Evolutionary conservation across 306 rosid species (phyloP).

Genomic region (Corylus americana): DNA sequence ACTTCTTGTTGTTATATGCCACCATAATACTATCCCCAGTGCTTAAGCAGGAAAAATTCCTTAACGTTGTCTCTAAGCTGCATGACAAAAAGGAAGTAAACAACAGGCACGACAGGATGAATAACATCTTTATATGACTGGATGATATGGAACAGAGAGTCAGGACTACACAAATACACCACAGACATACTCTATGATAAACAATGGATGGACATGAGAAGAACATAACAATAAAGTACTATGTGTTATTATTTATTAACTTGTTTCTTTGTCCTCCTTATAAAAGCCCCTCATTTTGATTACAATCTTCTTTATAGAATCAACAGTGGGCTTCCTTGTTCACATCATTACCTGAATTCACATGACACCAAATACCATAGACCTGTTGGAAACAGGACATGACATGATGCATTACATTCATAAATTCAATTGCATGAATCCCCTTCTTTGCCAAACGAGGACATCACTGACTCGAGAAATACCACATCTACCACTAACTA

Average conservation of each 20-base stretch:
- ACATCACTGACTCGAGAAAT: not conserved
- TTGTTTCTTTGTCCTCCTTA: not conserved
- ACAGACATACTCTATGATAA: not conserved
- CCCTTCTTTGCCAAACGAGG: slow-evolving; percentile 11
- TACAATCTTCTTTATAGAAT: not conserved
- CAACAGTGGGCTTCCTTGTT: not conserved
- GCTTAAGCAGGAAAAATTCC: slow-evolving; percentile 94
- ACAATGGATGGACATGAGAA: not conserved
- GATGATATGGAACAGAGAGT: not conserved
- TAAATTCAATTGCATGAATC: slow-evolving; percentile 20
- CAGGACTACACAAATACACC: not conserved
- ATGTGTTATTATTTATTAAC: not conserved
- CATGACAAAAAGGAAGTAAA: slow-evolving; percentile 30
- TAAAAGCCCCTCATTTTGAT: not conserved
- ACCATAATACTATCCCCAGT: slow-evolving; percentile 99
- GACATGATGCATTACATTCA: slow-evolving; percentile 1
- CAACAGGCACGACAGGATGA: not conserved
- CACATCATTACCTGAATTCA: not conserved
- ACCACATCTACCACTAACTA: not conserved
- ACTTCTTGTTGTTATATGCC: slow-evolving; percentile 92
- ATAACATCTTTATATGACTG: not conserved
- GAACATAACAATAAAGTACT: not conserved
- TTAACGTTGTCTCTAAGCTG: slow-evolving; percentile 87
- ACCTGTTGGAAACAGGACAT: slow-evolving; percentile 5
- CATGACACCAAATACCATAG: slow-evolving; percentile 15